Evolutionary conservation across 2,329 filamentous ascomycete species (phyloP).

Genomic region (Neonectria coccinea): DNA sequence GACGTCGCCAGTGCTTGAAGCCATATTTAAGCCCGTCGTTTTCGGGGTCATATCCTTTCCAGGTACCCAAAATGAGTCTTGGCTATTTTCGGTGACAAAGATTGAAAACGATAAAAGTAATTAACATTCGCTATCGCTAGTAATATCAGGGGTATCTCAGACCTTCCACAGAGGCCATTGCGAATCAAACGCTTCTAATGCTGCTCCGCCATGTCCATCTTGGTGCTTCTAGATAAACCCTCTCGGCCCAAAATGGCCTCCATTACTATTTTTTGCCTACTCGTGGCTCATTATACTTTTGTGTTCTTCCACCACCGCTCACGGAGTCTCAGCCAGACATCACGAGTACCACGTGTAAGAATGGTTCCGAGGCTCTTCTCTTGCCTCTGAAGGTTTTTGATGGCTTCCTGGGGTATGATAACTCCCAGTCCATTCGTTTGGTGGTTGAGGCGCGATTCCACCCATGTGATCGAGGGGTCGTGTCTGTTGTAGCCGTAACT

Average conservation of each 20-base stretch:
- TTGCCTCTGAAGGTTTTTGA: not conserved
- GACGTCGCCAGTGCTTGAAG: not conserved
- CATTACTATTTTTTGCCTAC: not conserved
- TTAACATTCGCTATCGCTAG: slow-evolving; percentile 18
- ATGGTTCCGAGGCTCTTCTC: not conserved
- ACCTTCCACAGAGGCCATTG: slow-evolving; percentile 17
- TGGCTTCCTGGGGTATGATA: not conserved
- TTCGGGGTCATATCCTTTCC: not conserved
- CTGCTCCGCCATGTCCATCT: slow-evolving; percentile 6
- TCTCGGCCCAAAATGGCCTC: not conserved
- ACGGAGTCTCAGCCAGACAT: not conserved
- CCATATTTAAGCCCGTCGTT: not conserved
- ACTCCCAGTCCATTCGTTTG: slow-evolving; percentile 9
- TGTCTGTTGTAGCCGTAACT: not conserved
- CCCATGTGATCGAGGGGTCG: not conserved
- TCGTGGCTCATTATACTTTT: not conserved
- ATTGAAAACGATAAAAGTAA: not conserved
- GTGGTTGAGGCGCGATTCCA: not conserved
- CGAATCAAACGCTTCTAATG: slow-evolving; percentile 11
- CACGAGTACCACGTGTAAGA: slow-evolving; percentile 5
- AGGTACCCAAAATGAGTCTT: not conserved
- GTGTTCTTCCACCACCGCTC: not conserved
- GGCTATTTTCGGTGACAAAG: not conserved
- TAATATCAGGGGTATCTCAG: slow-evolving; percentile 31
- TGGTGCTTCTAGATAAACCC: slow-evolving; percentile 5